These are phyloP conservation scores for Kodamaea sp. DNA, from an alignment of 1,139 yeast species.

Conservation along the genomic window DNA sequence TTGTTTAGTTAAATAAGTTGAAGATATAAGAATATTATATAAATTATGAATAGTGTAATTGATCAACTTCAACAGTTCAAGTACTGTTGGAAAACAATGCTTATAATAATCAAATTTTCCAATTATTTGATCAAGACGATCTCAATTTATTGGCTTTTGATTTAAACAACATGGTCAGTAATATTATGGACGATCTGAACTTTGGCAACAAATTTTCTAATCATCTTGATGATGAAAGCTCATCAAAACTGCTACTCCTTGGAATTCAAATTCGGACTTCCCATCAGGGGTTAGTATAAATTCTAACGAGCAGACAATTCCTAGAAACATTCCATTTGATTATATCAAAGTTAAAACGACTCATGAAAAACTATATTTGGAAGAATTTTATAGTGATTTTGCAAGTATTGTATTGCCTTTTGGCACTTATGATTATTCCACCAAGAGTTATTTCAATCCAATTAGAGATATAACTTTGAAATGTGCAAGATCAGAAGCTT, in stretches of 20 bases:
- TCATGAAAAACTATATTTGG: constrained; percentile 48
- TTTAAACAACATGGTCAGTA: constrained; percentile 40
- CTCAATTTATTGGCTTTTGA: constrained; percentile 39
- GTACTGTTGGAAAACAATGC: too few relatives aligned
- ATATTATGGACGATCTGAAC: constrained; percentile 37
- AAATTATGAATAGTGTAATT: too few relatives aligned
- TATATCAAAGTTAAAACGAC: constrained; percentile 34
- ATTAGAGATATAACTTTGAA: constrained; percentile 60
- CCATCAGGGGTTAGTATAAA: neutral
- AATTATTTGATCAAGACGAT: constrained; percentile 31
- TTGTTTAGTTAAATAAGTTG: too few relatives aligned
- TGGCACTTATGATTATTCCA: constrained; percentile 41
- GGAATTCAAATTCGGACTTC: constrained; percentile 1
- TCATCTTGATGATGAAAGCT: constrained; percentile 7
- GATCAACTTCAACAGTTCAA: too few relatives aligned
- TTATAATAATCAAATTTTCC: constrained; percentile 9
- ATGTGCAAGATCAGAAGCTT: constrained; percentile 58
- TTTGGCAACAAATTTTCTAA: constrained; percentile 15
- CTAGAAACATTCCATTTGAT: constrained; percentile 31
- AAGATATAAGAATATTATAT: too few relatives aligned
- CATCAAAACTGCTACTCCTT: constrained; percentile 3
- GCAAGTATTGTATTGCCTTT: constrained; percentile 61
- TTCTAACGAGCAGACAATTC: constrained; percentile 10
- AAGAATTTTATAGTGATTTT: constrained; percentile 57
- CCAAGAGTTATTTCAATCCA: constrained; percentile 46